Percentiles rank a stretch among this genome's conserved stretches.
Evolutionary conservation across 75 land plant species (phyloP).

Genomic region (Pseudotsuga menziesii): DNA sequence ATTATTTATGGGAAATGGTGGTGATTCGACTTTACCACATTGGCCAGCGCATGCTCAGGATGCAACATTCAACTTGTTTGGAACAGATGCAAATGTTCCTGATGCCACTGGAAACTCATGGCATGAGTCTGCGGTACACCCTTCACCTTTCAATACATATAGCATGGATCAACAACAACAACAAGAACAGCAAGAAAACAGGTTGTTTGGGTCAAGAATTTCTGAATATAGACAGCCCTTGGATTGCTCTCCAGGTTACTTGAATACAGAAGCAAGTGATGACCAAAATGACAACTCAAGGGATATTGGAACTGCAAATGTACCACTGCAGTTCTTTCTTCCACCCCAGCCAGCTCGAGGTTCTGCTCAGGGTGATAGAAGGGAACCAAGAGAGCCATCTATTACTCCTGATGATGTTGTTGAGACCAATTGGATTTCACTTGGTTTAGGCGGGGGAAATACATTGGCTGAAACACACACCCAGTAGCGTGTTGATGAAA

Average conservation of each 20-base stretch:
- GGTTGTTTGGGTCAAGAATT: constrained; percentile 16
- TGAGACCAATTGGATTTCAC: constrained; percentile 66
- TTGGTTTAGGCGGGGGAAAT: constrained; percentile 62
- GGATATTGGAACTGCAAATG: constrained; percentile 51
- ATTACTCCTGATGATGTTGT: constrained; percentile 38
- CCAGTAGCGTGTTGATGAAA: constrained; percentile 20
- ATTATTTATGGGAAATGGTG: constrained; percentile 25
- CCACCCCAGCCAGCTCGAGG: constrained; percentile 63
- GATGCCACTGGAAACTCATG: constrained; percentile 20
- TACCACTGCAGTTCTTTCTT: constrained; percentile 73
- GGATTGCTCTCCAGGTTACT: constrained; percentile 11
- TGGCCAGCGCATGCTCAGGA: constrained; percentile 32
- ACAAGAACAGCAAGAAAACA: constrained; percentile 12
- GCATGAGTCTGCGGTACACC: constrained; percentile 17
- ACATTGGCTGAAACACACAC: constrained; percentile 22
- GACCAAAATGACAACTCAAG: constrained; percentile 47
- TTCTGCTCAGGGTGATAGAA: constrained; percentile 30
- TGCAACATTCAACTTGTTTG: constrained; percentile 48
- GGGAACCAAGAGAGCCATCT: constrained; percentile 15
- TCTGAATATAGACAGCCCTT: constrained; percentile 19
- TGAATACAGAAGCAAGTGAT: constrained; percentile 26
- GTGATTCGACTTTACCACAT: constrained; percentile 27
- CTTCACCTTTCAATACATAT: constrained; percentile 37
- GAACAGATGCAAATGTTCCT: constrained; percentile 41
- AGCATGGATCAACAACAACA: constrained; percentile 10